These are phyloP conservation scores for Bipolaris victoriae DNA, from an alignment of 2,329 filamentous ascomycete genomes.

Conservation along the genomic window DNA sequence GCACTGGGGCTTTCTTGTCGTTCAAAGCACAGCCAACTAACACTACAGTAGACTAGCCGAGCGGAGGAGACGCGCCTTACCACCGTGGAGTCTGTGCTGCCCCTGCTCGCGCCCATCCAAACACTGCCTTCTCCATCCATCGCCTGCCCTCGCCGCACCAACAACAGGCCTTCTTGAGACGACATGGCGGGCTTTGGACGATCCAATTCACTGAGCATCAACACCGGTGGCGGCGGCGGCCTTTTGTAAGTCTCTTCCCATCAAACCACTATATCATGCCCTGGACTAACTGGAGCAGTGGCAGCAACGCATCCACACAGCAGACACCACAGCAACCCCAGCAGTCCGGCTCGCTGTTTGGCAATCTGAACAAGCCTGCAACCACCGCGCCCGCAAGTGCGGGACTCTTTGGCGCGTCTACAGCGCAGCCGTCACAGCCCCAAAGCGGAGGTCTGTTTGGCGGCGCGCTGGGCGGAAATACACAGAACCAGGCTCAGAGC, in stretches of 20 bases:
- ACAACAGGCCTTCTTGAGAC: conserved; percentile 1
- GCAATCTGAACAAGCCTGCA: conserved; percentile 44
- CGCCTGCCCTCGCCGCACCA: background rate
- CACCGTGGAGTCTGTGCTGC: conserved; percentile 19
- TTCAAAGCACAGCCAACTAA: background rate
- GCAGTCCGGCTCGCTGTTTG: conserved; percentile 44
- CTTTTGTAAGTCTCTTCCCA: conserved; percentile 53
- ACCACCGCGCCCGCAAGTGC: conserved; percentile 32
- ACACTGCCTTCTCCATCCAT: conserved; percentile 4
- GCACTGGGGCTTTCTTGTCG: conserved; percentile 16
- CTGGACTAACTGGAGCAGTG: conserved; percentile 36
- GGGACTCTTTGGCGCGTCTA: conserved; percentile 46
- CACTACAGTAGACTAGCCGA: conserved; percentile 25
- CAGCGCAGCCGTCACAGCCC: conserved; percentile 34
- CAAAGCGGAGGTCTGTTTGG: conserved; percentile 44
- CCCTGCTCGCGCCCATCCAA: conserved; percentile 11
- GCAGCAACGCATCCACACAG: conserved; percentile 40
- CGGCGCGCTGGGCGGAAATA: conserved; percentile 38
- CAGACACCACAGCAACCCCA: conserved; percentile 31
- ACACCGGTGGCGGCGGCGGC: conserved; percentile 56
- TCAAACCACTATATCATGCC: background rate
- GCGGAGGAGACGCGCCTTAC: conserved; percentile 23
- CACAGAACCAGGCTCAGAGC: conserved; percentile 32
- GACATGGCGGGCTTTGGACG: conserved; percentile 54
- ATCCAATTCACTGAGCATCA: conserved; percentile 60